These are phyloP conservation scores for Primulina tabacum DNA, from an alignment of 257 asterid genomes.

Conservation along the genomic window DNA sequence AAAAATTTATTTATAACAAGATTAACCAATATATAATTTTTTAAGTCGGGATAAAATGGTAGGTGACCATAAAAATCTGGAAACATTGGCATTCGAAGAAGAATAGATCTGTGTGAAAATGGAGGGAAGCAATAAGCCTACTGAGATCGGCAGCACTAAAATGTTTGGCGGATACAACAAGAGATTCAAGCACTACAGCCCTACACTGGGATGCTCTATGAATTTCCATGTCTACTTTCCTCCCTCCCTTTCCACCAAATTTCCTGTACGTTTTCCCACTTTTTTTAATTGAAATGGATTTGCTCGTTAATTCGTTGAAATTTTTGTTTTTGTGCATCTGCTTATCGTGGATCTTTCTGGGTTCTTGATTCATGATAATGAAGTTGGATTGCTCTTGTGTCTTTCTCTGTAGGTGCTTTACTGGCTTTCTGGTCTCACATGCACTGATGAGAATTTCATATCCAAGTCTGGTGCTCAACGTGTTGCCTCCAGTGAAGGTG, in stretches of 20 bases:
- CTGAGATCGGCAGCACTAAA: slow-evolving; percentile 80
- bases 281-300: too few relatives aligned
- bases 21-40: too few relatives aligned
- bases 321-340: too few relatives aligned
- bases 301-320: not conserved
- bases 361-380: not conserved
- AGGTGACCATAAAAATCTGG: too few relatives aligned
- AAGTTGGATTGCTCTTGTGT: not conserved
- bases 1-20: too few relatives aligned
- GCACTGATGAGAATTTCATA: slow-evolving; percentile 92
- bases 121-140: slow-evolving; percentile 58
- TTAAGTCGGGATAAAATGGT: too few relatives aligned
- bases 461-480: slow-evolving; percentile 96
- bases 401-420: slow-evolving; percentile 60
- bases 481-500: slow-evolving; percentile 72
- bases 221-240: slow-evolving; percentile 88
- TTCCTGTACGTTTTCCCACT: slow-evolving; percentile 39
- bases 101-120: slow-evolving; percentile 8
- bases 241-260: slow-evolving; percentile 68
- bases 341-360: slow-evolving; percentile 12
- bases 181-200: slow-evolving; percentile 85
- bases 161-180: slow-evolving; percentile 96
- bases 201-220: slow-evolving; percentile 83
- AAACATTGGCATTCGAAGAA: too few relatives aligned
- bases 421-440: slow-evolving; percentile 96